phyloP scores from a whole-genome alignment of 106 monocot genomes.

The Dioscorea alata region DNA sequence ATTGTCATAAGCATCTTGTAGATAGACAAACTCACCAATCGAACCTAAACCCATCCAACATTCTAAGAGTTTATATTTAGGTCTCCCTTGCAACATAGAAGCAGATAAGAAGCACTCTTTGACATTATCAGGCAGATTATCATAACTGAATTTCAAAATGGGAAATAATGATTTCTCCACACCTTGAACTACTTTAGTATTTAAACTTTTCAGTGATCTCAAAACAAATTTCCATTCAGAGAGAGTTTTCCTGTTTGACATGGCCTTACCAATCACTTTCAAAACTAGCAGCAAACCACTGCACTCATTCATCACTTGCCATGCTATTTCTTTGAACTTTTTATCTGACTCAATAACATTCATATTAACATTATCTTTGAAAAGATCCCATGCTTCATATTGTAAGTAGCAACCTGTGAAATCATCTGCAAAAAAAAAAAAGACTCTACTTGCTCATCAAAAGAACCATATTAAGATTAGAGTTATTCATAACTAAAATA shows the following conservation, averaged over 20 bases:
- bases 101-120: constrained; percentile 22
- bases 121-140: neutral
- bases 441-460: too few species aligned
- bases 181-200: neutral
- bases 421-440: too few species aligned
- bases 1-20: neutral
- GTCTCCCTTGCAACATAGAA: constrained; percentile 19
- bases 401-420: too few species aligned
- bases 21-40: neutral
- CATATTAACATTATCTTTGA: neutral
- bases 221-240: neutral
- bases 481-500: too few species aligned
- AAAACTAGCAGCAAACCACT: too few species aligned
- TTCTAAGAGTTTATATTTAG: constrained; percentile 7
- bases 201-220: too few species aligned
- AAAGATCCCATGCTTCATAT: neutral
- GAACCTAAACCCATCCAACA: constrained; percentile 21
- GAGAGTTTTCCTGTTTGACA: neutral
- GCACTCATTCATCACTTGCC: too few species aligned
- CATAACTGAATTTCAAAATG: constrained; percentile 19
- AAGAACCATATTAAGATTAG: too few species aligned
- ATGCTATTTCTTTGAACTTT: too few species aligned
- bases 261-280: neutral
- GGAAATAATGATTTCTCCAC: neutral
- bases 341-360: neutral